Evolutionary conservation across 148 eudicot species (phyloP), one percentile per base, ranked within the genome.

Genomic region (Linanthus parryae): DNA sequence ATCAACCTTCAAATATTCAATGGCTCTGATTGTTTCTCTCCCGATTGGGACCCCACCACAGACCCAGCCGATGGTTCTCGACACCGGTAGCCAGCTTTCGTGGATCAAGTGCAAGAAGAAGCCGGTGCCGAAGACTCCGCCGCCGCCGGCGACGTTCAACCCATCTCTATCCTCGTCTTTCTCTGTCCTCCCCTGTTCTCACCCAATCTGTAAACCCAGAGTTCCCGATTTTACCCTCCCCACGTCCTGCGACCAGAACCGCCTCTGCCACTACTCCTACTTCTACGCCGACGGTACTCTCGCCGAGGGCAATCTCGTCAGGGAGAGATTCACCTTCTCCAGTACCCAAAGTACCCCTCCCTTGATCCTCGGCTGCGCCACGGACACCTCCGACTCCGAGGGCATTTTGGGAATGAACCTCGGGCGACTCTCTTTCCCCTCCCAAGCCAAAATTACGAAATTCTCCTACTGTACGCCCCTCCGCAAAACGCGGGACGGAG

Each of bases 31-130:
- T 14, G 73, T 77, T 10, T 62, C 67, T 8, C 72, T 77, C 10
- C 79, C 79, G 0, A 73, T 77, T 2, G 83, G 83, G 21, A 77
- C 83, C 29, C 83, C 83, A 20, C 79, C 83, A 2, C 83, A 77
- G 57, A 25, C 69, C n/a, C 78, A 73, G 35, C 73, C 60, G 19
- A 69, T 77, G 83, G 83, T 77, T 11, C 38, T 77, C 36, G 83
- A 77, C 56, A 77, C 83, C 8, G 83, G 79, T 2, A 73, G 79
- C 59, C 83, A 77, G 56, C 61, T 77, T 2, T 77, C 79, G 0
- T 77, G 83, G 83, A 70, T 73, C 17, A 78, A 77, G 48, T 77
- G 83, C 59, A 52, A 69, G 57, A 56, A 64, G 10, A 59, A 54
- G 19, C 2, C 52, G 5, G 7, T 47, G 2, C 62, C 63, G 18